Base-by-base conservation (phyloP, 1,139 yeast genomes). In the Hyphopichia khmerensis region DNA sequence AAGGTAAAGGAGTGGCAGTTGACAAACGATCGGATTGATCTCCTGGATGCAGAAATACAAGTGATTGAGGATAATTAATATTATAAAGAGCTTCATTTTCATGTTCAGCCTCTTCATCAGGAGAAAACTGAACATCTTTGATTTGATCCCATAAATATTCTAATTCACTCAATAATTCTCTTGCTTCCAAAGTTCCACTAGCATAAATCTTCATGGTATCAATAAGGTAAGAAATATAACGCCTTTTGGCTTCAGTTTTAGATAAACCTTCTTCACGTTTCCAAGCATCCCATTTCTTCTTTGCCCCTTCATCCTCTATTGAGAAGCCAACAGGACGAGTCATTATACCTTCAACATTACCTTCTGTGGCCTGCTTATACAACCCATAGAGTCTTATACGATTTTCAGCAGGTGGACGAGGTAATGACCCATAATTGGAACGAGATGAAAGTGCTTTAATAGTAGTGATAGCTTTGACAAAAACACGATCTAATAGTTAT, bases 331-430 rank as follows among this genome's bases (percentile, higher is more conserved):
- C 62, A 1, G 93, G 91, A 37, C 89, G 69, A 1, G 77, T 75
- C 80, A 84, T 77, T 23, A 83, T 71, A 2, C 84, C 84, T 39
- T 77, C 79, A 4, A 85, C 89, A 58, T 88, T 81, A 2, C 96
- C 96, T 62, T 87, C 95, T 4, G 95, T 87, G 2, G 96, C 91
- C 57, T 88, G 96, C 55, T 88, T 88, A 64, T 87, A 88, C 40
- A 88, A 72, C 0, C 96, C 96, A 59, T 88, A 88, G 8, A 88
- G 70, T 46, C 75, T 76, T 44, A 85, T 80, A 27, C 96, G 64
- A 47, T 75, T 80, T 43, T 83, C 87, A 1, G 88, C 80, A 1
- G 95, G 91, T 0, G 96, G 96, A 37, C 91, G 75, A 0, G 95
- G 88, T 38, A 87, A 67, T 8, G 87, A 72, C n/a, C 85, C 84